Base-by-base conservation (phyloP, 2,329 filamentous ascomycete species). In the Rutstroemia sp. region DNA sequence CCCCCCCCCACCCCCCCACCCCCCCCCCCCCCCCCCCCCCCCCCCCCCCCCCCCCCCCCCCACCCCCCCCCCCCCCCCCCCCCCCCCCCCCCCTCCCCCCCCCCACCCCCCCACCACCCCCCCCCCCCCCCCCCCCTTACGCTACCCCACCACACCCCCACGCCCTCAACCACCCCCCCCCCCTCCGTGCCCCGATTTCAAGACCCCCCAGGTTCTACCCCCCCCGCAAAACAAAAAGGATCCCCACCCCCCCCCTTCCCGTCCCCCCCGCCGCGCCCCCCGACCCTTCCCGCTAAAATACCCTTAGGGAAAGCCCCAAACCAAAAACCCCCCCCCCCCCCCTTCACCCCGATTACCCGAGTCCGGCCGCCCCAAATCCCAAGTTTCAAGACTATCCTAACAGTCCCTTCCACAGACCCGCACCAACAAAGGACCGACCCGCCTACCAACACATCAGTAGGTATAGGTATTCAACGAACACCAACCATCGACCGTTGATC, bases 401-500 rank as follows among this genome's bases (percentile, higher is more conserved):
- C 16, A 16, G 8, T 53, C 34, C 14, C 30, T 10, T 34, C 30
- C 30, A 4, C 9, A 4, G 30, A 12, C 30, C 30, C 30, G 30
- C 30, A 34, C 30, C 30, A 34, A 14, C 30, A 10, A 34, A 47
- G 42, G 51, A 48, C 27, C 51, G 27, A 53, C 51, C 42, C 42
- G 42, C 51, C 21, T 27, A 53, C 51, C 51, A 53, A 39, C 51
- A 27, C 51, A 54, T 34, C 44, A 34, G 30, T 12, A 34, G 30
- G 14, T 42, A 42, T 7, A n/a, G 39, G 8, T 8, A 42, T 30
- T 45, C 48, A 54, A 27, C 52, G 27, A 54, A 37, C 34, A 54
- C 52, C 52, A 54, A 54, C 34, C 52, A 54, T 39, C 34, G 39
- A 14, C 23, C 37, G 21, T 49, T 49, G 14, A 54, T 49, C 52